Evolutionary conservation across 306 rosid species (phyloP).

Genomic region (Medicago lupulina): DNA sequence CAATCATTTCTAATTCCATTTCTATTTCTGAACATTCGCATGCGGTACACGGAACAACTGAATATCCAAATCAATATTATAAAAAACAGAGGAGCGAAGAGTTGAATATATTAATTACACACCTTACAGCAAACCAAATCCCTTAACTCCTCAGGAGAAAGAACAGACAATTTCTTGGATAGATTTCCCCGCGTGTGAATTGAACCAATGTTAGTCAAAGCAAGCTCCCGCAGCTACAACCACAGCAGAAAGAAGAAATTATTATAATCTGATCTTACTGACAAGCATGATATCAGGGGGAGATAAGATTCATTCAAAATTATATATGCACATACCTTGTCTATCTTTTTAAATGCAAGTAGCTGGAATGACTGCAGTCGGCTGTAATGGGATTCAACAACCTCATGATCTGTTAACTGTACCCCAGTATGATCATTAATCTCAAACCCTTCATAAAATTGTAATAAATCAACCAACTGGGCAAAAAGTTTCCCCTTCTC

Average conservation of each 20-base stretch:
- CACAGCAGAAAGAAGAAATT: conserved; percentile 35
- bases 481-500: conserved; percentile 95
- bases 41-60: neutral
- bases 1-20: conserved; percentile 15
- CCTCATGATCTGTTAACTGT: conserved; percentile 93
- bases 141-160: conserved; percentile 74
- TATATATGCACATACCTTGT: conserved; percentile 53
- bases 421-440: conserved; percentile 90
- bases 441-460: conserved; percentile 95
- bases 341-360: conserved; percentile 84
- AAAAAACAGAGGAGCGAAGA: neutral
- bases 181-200: conserved; percentile 85
- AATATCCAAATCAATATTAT: conserved; percentile 32
- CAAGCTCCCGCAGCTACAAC: conserved; percentile 81
- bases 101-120: conserved; percentile 35
- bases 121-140: conserved; percentile 95
- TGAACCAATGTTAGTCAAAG: conserved; percentile 85
- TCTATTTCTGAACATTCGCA: conserved; percentile 15
- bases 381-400: conserved; percentile 88
- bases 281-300: conserved; percentile 30
- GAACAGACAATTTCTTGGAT: conserved; percentile 85
- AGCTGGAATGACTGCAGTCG: conserved; percentile 85
- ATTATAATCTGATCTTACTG: conserved; percentile 7
- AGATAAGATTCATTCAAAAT: conserved; percentile 16
- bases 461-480: conserved; percentile 91